Base-by-base conservation (phyloP, 192 early-diverging fungal genomes). In the Lobosporangium transversale region DNA sequence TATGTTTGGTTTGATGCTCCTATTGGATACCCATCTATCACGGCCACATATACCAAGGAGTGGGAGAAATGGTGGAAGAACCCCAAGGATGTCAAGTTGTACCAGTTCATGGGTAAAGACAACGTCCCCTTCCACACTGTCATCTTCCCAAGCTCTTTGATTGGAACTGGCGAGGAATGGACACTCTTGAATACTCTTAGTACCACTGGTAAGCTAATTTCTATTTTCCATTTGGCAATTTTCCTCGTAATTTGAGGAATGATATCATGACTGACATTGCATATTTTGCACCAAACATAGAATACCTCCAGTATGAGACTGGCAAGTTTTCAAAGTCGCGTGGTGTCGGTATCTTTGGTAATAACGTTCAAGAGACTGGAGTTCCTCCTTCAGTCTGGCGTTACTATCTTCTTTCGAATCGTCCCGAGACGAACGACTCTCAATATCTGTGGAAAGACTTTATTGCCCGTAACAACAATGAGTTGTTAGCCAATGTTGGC, bases 51-150 rank as follows among this genome's bases (percentile, higher is more conserved):
- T 81, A 97, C 97, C 4, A 66, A 81, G 53, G 90, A 97, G 24
- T 98, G 97, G 97, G 88, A 95, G 80, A 87, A 93, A 70, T 99
- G 98, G 98, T 99, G 98, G 97, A 97, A 97, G 87, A 98, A 99
- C 83, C 96, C 96, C 0, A 85, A 95, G 21, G 79, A 99, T 47
- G 96, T 99, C 53, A 86, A 94, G 79, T 87, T 98, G 69, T 98
- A 94, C 85, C 97, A 99, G 86, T 99, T 99, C 78, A 98, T 99
- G 97, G 98, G 98, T 68, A 99, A 99, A 84, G 98, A 99, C 80
- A 99, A 99, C 59, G 96, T 99, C 20, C 95, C 95, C 40, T 99
- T 99, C 90, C 98, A 99, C 78, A 94, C 97, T 2, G 93, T 98
- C 37, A 88, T 99, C 50, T 99, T 98, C 91, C 98, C 98, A 31